Evolutionary conservation across 352 stramenopile species (phyloP).

Genomic region (Globisporangium solare): DNA sequence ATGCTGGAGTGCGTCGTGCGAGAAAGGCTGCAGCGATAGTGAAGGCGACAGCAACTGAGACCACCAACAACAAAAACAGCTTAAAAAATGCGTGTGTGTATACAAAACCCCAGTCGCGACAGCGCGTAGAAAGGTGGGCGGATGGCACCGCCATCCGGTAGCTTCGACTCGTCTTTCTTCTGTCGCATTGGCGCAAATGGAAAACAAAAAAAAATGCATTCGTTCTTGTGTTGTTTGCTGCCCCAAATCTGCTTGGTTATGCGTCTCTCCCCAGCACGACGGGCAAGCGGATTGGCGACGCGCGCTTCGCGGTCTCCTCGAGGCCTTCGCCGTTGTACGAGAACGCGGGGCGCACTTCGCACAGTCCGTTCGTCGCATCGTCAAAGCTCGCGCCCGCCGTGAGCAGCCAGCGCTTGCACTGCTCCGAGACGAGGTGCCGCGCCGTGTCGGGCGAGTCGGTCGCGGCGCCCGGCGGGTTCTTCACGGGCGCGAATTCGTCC

Average conservation of each 20-base stretch:
- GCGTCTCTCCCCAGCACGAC: conserved; percentile 15
- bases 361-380: conserved; percentile 27
- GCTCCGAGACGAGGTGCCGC: conserved; percentile 46
- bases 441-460: conserved; percentile 86
- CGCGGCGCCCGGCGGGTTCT: conserved; percentile 77
- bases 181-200: no score
- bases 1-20: no score
- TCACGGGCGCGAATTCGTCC: conserved; percentile 92
- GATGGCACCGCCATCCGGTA: no score
- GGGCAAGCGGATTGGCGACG: conserved; percentile 44
- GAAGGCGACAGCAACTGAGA: no score
- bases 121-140: no score
- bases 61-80: no score
- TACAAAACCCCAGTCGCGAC: no score
- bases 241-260: not conserved
- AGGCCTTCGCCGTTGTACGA: conserved; percentile 85
- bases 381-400: conserved; percentile 39
- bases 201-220: no score
- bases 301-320: conserved; percentile 25
- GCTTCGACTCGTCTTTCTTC: no score
- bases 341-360: conserved; percentile 73
- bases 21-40: not conserved
- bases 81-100: no score
- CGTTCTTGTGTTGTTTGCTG: not conserved
- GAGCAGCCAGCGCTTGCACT: conserved; percentile 63